Evolutionary conservation across 2,329 filamentous ascomycete species (phyloP).

Genomic region (Didymella segeticola): DNA sequence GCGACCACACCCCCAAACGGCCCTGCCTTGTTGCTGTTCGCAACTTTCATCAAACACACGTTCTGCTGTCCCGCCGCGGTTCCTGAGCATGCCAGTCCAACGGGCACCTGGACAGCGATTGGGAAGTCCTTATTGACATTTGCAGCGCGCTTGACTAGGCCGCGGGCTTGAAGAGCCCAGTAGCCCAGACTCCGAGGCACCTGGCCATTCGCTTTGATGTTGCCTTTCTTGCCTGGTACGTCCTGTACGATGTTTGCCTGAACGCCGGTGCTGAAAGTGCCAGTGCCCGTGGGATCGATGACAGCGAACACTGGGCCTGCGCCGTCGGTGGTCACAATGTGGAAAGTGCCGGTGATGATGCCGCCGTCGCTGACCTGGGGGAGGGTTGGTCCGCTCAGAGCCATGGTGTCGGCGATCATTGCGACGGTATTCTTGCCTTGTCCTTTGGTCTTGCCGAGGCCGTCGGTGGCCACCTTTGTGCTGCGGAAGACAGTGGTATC

Average conservation of each 20-base stretch:
- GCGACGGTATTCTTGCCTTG: conserved; percentile 48
- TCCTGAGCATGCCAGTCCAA: conserved; percentile 61
- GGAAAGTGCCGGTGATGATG: conserved; percentile 63
- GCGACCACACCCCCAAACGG: conserved; percentile 31
- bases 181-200: conserved; percentile 15
- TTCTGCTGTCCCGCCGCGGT: conserved; percentile 62
- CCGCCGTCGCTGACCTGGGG: conserved; percentile 65
- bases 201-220: conserved; percentile 21
- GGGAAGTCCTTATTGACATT: conserved; percentile 26
- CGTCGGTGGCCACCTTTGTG: conserved; percentile 46
- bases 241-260: conserved; percentile 22
- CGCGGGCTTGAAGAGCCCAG: conserved; percentile 8
- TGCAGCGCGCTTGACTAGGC: conserved; percentile 19
- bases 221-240: conserved; percentile 28
- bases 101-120: conserved; percentile 53
- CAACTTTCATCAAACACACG: conserved; percentile 54
- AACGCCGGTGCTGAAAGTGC: conserved; percentile 33
- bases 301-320: conserved; percentile 68
- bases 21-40: conserved; percentile 26
- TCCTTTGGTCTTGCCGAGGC: conserved; percentile 50
- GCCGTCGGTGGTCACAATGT: conserved; percentile 70
- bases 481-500: conserved; percentile 56
- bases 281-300: conserved; percentile 66
- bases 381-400: conserved; percentile 59
- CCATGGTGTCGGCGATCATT: conserved; percentile 51